A percentile compares a stretch with the other conserved stretches of the same genome.
Conservation (phyloP, 345 rosid species). For the Capsella bursapastoris region DNA sequence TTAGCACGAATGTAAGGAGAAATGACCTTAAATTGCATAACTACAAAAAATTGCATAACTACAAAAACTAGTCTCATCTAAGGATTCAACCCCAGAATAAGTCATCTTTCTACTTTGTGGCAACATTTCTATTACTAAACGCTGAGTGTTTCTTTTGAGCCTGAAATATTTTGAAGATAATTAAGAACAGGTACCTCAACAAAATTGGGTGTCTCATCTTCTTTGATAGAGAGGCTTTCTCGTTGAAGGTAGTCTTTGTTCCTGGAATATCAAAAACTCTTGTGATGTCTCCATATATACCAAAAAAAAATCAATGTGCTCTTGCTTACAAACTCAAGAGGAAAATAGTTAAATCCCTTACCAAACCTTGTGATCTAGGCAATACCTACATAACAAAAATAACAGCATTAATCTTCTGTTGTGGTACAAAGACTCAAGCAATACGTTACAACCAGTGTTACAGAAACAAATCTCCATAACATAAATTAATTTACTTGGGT, state of each 20-base stretch:
- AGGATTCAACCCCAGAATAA: not conserved
- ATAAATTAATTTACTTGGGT: not conserved
- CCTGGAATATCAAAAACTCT: not conserved
- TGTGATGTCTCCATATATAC: constrained; percentile 3
- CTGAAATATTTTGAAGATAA: not conserved
- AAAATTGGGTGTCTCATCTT: not conserved
- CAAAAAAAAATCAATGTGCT: not conserved
- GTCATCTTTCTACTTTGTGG: not conserved
- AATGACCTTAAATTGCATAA: not conserved
- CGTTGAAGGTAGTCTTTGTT: not conserved
- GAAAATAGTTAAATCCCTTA: constrained; percentile 15
- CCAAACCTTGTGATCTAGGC: constrained; percentile 2
- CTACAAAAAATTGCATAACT: too few relatives aligned
- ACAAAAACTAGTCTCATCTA: too few relatives aligned
- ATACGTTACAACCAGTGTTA: too few relatives aligned
- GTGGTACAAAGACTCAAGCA: too few relatives aligned
- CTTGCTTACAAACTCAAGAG: not conserved
- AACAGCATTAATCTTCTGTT: not conserved
- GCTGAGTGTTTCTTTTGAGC: not conserved
- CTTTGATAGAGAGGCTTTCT: not conserved
- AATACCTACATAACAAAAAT: not conserved
- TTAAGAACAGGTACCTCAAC: not conserved
- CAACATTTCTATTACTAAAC: not conserved
- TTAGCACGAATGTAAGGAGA: not conserved
- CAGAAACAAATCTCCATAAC: not conserved